Evolutionary conservation across 371 early-diverging fungal genomes (phyloP).

Genomic region (Mucor saturninus): DNA sequence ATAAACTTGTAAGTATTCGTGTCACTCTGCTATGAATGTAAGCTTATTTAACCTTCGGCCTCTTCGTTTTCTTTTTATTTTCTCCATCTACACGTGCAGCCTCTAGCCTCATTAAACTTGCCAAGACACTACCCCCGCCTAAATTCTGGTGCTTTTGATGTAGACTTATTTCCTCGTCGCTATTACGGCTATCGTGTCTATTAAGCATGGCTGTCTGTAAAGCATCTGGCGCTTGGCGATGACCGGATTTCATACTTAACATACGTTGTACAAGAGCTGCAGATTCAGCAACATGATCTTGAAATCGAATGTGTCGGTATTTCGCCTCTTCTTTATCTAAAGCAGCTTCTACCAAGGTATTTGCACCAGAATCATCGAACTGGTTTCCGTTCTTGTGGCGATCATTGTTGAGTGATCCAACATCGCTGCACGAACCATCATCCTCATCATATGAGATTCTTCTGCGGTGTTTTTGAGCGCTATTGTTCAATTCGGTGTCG

Average conservation of each 20-base stretch:
- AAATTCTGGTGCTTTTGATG: background rate
- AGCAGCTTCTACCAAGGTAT: slow-evolving; percentile 48
- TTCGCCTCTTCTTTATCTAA: slow-evolving; percentile 47
- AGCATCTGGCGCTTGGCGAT: slow-evolving; percentile 1
- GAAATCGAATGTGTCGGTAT: slow-evolving; percentile 53
- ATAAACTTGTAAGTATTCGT: slow-evolving; percentile 1
- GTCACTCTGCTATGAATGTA: background rate
- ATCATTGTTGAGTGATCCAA: slow-evolving; percentile 11
- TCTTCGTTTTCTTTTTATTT: slow-evolving; percentile 16
- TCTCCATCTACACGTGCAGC: slow-evolving; percentile 26
- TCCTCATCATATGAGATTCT: slow-evolving; percentile 2
- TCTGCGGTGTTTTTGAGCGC: background rate
- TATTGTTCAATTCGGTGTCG: background rate
- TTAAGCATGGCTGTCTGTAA: slow-evolving; percentile 11
- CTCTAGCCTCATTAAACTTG: slow-evolving; percentile 51
- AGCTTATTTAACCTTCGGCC: slow-evolving; percentile 15
- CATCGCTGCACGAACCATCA: background rate
- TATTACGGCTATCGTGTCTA: slow-evolving; percentile 6
- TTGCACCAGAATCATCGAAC: slow-evolving; percentile 12
- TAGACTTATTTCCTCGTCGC: background rate
- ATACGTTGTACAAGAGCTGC: slow-evolving; percentile 48
- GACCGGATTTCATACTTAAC: slow-evolving; percentile 25
- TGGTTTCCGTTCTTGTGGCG: slow-evolving; percentile 1
- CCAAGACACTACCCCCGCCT: slow-evolving; percentile 42
- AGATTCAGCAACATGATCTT: slow-evolving; percentile 51